Conservation (phyloP, 2,329 filamentous ascomycete species). For the Lasiodiplodia sp. region DNA sequence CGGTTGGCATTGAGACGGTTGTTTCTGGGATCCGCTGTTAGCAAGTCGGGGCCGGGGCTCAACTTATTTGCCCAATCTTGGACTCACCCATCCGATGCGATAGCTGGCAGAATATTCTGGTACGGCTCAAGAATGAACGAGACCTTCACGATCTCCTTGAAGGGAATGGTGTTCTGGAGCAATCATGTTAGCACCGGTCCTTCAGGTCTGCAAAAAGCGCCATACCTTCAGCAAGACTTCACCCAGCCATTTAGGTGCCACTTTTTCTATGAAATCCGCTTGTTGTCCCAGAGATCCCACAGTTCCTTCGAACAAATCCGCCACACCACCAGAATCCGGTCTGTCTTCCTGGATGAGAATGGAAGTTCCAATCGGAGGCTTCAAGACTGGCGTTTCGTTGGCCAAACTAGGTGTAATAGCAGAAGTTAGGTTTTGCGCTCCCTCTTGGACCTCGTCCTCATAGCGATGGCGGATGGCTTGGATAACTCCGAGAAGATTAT, state of each 20-base stretch:
- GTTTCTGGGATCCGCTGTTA: conserved; percentile 59
- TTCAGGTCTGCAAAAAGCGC: neutral
- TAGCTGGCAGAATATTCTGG: conserved; percentile 75
- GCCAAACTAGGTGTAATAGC: conserved; percentile 73
- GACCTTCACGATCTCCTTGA: conserved; percentile 95
- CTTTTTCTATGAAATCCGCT: conserved; percentile 82
- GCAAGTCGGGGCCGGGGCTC: neutral
- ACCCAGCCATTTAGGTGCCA: conserved; percentile 89
- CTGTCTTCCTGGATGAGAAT: conserved; percentile 72
- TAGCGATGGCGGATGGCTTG: conserved; percentile 78
- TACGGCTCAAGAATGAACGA: conserved; percentile 89
- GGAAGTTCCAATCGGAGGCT: conserved; percentile 69
- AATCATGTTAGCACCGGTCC: neutral
- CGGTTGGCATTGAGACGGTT: conserved; percentile 94
- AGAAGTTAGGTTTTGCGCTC: conserved; percentile 61
- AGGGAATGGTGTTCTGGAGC: conserved; percentile 74
- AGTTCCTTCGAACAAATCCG: conserved; percentile 90
- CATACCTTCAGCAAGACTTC: conserved; percentile 78
- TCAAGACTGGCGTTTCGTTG: conserved; percentile 78
- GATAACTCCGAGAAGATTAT: conserved; percentile 75
- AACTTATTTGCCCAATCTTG: neutral
- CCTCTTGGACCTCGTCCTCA: conserved; percentile 69
- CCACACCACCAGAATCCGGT: conserved; percentile 68
- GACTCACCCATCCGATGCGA: conserved; percentile 69
- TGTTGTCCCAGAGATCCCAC: conserved; percentile 79